Base-by-base conservation (phyloP, 139 green algal species). In the Haematococcus lacustris region DNA sequence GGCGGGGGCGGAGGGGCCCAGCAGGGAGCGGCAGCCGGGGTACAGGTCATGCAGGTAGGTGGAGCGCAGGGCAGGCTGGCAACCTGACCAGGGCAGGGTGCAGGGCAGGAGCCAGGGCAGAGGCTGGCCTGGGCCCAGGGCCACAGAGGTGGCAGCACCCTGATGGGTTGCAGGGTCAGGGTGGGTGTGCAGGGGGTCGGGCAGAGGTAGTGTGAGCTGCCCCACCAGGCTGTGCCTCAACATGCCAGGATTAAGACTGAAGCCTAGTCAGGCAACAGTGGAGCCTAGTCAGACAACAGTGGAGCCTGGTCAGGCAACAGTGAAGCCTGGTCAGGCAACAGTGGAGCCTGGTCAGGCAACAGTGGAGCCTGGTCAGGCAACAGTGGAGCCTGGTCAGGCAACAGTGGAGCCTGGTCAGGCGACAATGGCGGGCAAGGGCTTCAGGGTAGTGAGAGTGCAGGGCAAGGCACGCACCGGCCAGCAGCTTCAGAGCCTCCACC, bases 401-500 rank as follows among this genome's bases (percentile, higher is more conserved):
- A 57, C 21, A 21, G 47, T 57, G 47, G 13, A 28, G 13, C 13
- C 47, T 57, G 21, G 47, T 57, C 13, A 57, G 13, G 47, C 21
- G 13, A 57, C 21, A 21, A n/a, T n/a, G n/a, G n/a, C n/a, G n/a
- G n/a, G 43, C 43, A 17, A 28, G 9, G 9, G 43, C 43, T 9
- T 53, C 43, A 53, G 9, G 43, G 9, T 53, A 17, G 9, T 28
- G 43, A 53, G 17, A 53, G 43, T 28, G 43, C 43, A 53, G 3
- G 3, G 3, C n/a, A 30, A 34, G 4, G 13, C 2, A 37, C 17
- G 43, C 59, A 71, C 71, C 78, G 9, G 86, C 82, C 30, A 97
- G 77, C 4, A 99, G 40, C 85, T 98, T 98, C 38, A 94, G 65
- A 0, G 93, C 94, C 75, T 99, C 93, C 1, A 90, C 51, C 32